Base-by-base conservation (phyloP, 306 rosid genomes). In the Parietaria judaica region DNA sequence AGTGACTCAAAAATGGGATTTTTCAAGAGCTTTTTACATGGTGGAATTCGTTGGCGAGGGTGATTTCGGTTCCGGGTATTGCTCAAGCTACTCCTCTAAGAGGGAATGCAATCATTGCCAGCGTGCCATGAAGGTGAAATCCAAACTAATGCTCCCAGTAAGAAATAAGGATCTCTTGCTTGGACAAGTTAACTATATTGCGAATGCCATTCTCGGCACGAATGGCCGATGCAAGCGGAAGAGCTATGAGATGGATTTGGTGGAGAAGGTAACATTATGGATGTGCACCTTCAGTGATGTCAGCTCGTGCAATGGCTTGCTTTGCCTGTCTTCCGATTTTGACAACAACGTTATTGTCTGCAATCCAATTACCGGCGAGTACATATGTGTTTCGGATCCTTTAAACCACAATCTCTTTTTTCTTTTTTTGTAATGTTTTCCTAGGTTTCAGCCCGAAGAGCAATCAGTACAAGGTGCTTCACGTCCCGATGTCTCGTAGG, bases 81-180 rank as follows among this genome's bases (percentile, higher is more conserved):
- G n/a, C n/a, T n/a, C n/a, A n/a, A n/a, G n/a, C n/a, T n/a, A n/a
- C n/a, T n/a, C n/a, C n/a, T n/a, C n/a, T n/a, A n/a, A n/a, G n/a
- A n/a, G n/a, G n/a, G n/a, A n/a, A n/a, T n/a, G n/a, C n/a, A n/a
- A n/a, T n/a, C n/a, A n/a, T n/a, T n/a, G n/a, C n/a, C n/a, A n/a
- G n/a, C n/a, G n/a, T n/a, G n/a, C n/a, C n/a, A n/a, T n/a, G n/a
- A n/a, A n/a, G n/a, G n/a, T n/a, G n/a, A n/a, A n/a, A n/a, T n/a
- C n/a, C n/a, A n/a, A n/a, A n/a, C n/a, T 68, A 36, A 73, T 67
- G 70, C 36, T 73, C 63, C 75, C 77, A 49, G 9, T 73, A 7
- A 61, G 67, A 4, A 58, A 64, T 55, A 59, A 66, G n/a, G 7
- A 39, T 37, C 6, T 38, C 43, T 34, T 14, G 51, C 35, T 14